phyloP scores from a whole-genome alignment of 768 basidiomycete species.

The Tulasnella sp. region DNA sequence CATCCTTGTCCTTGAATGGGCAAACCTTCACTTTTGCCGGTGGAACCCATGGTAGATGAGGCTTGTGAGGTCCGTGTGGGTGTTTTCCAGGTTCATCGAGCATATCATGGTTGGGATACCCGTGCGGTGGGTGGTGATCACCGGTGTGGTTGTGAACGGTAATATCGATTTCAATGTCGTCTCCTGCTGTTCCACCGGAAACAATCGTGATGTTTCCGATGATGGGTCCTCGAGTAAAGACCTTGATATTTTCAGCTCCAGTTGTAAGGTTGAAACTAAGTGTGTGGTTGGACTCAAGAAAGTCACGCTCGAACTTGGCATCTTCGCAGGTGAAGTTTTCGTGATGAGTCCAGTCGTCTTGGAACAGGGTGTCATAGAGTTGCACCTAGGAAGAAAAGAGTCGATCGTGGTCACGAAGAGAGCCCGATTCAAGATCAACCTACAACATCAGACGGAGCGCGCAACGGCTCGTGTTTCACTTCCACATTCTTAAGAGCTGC shows the following conservation, averaged over 20 bases:
- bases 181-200: conserved; percentile 12
- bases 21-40: conserved; percentile 4
- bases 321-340: neutral
- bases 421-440: too few species aligned
- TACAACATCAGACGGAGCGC: too few species aligned
- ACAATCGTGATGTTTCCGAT: conserved; percentile 1
- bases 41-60: neutral
- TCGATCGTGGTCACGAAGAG: neutral
- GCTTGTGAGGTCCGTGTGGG: neutral
- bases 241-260: conserved; percentile 9
- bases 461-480: too few species aligned
- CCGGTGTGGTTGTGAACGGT: neutral
- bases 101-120: neutral
- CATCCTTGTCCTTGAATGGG: neutral
- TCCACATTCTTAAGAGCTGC: too few species aligned
- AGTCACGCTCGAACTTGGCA: neutral
- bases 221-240: conserved; percentile 10
- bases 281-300: neutral
- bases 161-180: conserved; percentile 13
- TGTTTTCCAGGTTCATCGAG: neutral
- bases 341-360: neutral
- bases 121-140: neutral
- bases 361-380: neutral
- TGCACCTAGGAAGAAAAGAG: neutral
- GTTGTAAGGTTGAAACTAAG: conserved; percentile 9